phyloP scores from a whole-genome alignment of 2,329 filamentous ascomycete species.

The Aspergillus alliaceus region DNA sequence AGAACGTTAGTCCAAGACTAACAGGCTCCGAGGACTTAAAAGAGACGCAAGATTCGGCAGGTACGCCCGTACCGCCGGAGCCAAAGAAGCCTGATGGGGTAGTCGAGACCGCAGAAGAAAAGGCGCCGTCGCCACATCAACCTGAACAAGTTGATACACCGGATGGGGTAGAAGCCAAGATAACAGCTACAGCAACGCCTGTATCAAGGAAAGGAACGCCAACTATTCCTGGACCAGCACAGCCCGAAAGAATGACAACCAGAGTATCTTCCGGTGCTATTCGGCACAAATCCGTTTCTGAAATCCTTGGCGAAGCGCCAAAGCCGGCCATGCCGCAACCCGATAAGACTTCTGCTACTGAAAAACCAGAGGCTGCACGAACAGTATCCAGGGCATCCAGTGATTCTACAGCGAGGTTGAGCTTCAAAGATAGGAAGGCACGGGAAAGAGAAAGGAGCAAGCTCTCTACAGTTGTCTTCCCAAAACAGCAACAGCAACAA shows the following conservation, averaged over 20 bases:
- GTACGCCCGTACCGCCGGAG: conserved; percentile 9
- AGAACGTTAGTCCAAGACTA: conserved; percentile 17
- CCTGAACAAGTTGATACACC: conserved; percentile 12
- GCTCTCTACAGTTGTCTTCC: conserved; percentile 75
- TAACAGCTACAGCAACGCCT: conserved; percentile 14
- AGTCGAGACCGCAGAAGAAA: conserved; percentile 10
- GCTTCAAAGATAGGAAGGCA: conserved; percentile 53
- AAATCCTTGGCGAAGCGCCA: conserved; percentile 65
- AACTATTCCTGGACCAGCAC: conserved; percentile 26
- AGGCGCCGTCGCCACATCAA: conserved; percentile 15
- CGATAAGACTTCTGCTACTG: conserved; percentile 39
- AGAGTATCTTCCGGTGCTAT: conserved; percentile 69
- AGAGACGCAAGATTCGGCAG: conserved; percentile 12
- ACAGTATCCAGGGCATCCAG: conserved; percentile 20
- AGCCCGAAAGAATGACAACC: conserved; percentile 63
- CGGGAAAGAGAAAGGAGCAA: conserved; percentile 62
- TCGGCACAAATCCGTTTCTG: conserved; percentile 70
- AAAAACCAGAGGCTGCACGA: conserved; percentile 27
- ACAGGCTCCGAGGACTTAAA: conserved; percentile 18
- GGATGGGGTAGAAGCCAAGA: conserved; percentile 14
- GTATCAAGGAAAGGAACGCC: conserved; percentile 28
- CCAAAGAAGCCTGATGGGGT: conserved; percentile 14
- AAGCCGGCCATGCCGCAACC: conserved; percentile 33
- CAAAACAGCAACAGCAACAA: conserved; percentile 61
- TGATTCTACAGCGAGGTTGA: conserved; percentile 38